A percentile compares a stretch with the other conserved stretches of the same genome.
Conservation (phyloP, 1,284 basidiomycete genomes). For the Austroboletus novae-zelandiae region DNA sequence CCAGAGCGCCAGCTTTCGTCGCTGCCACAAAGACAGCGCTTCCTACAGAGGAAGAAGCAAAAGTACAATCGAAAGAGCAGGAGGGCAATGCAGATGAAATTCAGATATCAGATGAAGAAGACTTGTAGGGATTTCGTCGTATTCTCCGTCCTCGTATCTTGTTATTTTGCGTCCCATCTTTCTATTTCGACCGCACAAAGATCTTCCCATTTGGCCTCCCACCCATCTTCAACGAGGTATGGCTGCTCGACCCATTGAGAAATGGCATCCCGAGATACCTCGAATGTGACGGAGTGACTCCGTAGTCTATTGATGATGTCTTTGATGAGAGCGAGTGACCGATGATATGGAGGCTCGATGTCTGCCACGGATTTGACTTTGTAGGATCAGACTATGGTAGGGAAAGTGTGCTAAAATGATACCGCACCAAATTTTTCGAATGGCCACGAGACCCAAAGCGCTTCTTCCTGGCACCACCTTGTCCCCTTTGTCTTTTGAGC, state of each 20-base stretch:
- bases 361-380: slow-evolving; percentile 56
- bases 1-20: slow-evolving; percentile 61
- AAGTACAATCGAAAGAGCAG: slow-evolving; percentile 26
- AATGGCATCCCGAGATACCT: slow-evolving; percentile 59
- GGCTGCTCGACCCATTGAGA: slow-evolving; percentile 65
- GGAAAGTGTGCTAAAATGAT: neutral
- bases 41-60: slow-evolving; percentile 32
- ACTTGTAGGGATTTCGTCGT: slow-evolving; percentile 36
- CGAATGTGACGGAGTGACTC: slow-evolving; percentile 63
- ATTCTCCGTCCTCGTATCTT: slow-evolving; percentile 8
- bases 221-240: slow-evolving; percentile 60
- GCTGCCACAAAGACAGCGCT: slow-evolving; percentile 52
- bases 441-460: slow-evolving; percentile 78
- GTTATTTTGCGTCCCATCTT: slow-evolving; percentile 51
- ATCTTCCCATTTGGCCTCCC: slow-evolving; percentile 73
- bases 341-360: slow-evolving; percentile 64
- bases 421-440: slow-evolving; percentile 68
- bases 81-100: slow-evolving; percentile 74
- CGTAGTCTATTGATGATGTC: slow-evolving; percentile 58
- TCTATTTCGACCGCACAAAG: slow-evolving; percentile 71
- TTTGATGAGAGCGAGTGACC: slow-evolving; percentile 57
- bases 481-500: slow-evolving; percentile 68
- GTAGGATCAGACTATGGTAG: neutral
- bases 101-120: slow-evolving; percentile 81
- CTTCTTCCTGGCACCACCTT: slow-evolving; percentile 62